phyloP scores from a whole-genome alignment of 1,284 basidiomycete species.

The Fomitopsis schrenkii region DNA sequence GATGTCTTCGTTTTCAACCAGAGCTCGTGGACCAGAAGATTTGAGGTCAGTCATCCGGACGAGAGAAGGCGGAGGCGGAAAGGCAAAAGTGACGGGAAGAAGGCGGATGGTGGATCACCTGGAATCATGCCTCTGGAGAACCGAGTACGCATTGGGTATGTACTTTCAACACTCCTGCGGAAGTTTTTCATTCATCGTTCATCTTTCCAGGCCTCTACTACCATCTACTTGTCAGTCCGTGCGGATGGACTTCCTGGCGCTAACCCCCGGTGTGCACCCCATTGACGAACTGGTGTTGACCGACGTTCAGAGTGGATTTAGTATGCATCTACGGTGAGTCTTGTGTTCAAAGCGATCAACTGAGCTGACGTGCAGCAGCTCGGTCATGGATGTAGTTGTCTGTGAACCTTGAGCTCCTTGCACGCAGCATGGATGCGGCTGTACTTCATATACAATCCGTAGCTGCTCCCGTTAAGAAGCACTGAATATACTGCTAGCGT shows the following conservation, averaged over 20 bases:
- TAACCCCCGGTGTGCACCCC: conserved; percentile 76
- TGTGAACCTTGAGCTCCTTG: conserved; percentile 36
- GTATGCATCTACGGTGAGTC: conserved; percentile 68
- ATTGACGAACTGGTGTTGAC: conserved; percentile 72
- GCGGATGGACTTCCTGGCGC: conserved; percentile 80
- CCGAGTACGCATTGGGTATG: conserved; percentile 77
- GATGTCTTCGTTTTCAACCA: conserved; percentile 90
- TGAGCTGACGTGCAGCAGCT: conserved; percentile 32
- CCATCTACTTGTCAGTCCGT: conserved; percentile 83
- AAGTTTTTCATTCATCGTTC: background rate
- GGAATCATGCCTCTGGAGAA: conserved; percentile 80
- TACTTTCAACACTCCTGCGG: conserved; percentile 6
- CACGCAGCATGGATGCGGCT: too few species aligned
- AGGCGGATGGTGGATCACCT: conserved; percentile 37
- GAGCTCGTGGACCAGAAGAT: conserved; percentile 70
- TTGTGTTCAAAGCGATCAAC: background rate
- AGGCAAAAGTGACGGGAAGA: conserved; percentile 28
- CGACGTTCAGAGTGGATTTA: conserved; percentile 69
- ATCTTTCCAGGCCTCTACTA: conserved; percentile 52
- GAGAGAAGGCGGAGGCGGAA: conserved; percentile 45
- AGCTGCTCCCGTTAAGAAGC: too few species aligned
- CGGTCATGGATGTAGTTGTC: conserved; percentile 64
- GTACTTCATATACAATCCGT: too few species aligned
- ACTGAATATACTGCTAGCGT: too few species aligned
- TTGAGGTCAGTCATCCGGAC: conserved; percentile 72